phyloP scores from a whole-genome alignment of 2,329 filamentous ascomycete genomes.

The Lasiodiplodia sp. region DNA sequence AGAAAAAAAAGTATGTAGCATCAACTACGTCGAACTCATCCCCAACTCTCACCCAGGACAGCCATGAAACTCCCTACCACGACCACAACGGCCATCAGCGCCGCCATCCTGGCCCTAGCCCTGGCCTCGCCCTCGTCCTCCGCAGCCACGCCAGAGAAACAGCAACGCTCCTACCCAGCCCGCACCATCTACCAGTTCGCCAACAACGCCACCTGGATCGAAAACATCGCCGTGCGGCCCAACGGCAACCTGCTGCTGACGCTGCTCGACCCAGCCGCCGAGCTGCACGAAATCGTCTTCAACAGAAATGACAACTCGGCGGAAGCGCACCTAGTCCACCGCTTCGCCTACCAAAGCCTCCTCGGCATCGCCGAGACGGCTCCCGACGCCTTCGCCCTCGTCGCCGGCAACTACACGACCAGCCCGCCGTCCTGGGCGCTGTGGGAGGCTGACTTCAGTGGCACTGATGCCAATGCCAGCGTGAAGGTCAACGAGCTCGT shows the following conservation, averaged over 20 bases:
- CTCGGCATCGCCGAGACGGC: constrained; percentile 47
- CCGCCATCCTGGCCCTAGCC: neutral
- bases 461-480: neutral
- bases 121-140: neutral
- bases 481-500: constrained; percentile 14
- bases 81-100: neutral
- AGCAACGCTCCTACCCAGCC: neutral
- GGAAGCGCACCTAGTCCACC: constrained; percentile 38
- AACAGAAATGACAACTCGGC: neutral
- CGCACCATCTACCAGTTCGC: constrained; percentile 38
- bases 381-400: constrained; percentile 45
- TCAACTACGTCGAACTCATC: neutral
- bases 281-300: constrained; percentile 45
- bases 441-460: neutral
- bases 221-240: constrained; percentile 48
- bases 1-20: neutral
- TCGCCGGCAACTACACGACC: constrained; percentile 32
- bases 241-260: constrained; percentile 49
- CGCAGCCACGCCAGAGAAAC: neutral
- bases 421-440: constrained; percentile 24
- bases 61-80: neutral
- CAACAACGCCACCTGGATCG: constrained; percentile 40
- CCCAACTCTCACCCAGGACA: neutral
- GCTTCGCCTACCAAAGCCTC: constrained; percentile 38
- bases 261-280: constrained; percentile 38